These are phyloP conservation scores for Paratrimastix pyriformis DNA, from an alignment of 78 protist species.

Conservation along the genomic window DNA sequence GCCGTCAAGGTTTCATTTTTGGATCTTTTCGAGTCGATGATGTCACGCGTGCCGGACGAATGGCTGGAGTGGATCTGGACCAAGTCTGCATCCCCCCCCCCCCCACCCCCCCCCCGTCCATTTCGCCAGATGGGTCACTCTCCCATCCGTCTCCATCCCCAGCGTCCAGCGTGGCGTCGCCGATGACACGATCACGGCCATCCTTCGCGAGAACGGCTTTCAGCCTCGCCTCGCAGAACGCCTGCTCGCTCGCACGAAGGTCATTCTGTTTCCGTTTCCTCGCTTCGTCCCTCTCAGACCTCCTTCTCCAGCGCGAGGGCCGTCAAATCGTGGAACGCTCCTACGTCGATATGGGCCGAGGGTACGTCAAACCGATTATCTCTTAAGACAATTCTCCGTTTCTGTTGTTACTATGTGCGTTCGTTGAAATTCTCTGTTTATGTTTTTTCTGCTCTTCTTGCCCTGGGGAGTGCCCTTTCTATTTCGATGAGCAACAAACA, in stretches of 20 bases:
- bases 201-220: not conserved
- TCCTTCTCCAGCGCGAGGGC: not conserved
- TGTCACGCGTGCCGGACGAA: slow-evolving; percentile 5
- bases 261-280: too few species aligned
- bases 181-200: not conserved
- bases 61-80: slow-evolving; percentile 9
- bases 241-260: too few species aligned
- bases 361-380: too few species aligned
- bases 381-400: too few species aligned
- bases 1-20: slow-evolving; percentile 15
- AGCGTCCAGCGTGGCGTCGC: slow-evolving; percentile 6
- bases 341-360: not conserved
- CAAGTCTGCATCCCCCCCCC: slow-evolving; percentile 7
- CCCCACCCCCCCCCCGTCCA: too few species aligned
- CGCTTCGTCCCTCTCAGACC: not conserved
- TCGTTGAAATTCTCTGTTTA: too few species aligned
- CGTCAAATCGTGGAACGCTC: not conserved
- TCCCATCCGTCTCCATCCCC: not conserved
- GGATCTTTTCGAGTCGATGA: slow-evolving; percentile 1
- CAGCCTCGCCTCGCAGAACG: not conserved
- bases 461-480: too few species aligned
- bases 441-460: too few species aligned
- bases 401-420: too few species aligned
- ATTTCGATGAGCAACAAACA: too few species aligned
- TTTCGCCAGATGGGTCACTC: too few species aligned